A percentile compares a stretch with the other conserved stretches of the same genome.
Evolutionary conservation across 108 stramenopile genomes (phyloP).

Genomic region (Conticribra weissflogii): DNA sequence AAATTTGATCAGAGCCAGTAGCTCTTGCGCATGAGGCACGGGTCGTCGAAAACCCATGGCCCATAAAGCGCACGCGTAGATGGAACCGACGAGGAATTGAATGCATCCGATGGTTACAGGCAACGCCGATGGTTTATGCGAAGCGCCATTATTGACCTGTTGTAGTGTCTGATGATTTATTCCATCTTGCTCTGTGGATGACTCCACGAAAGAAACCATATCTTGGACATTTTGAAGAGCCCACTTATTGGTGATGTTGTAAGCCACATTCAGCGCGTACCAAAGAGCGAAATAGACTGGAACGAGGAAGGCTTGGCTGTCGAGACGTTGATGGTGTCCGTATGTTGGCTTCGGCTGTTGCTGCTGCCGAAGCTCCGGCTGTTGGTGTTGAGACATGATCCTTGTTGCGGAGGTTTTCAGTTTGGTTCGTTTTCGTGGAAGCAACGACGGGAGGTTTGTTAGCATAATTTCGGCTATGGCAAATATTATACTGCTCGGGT

Average conservation of each 20-base stretch:
- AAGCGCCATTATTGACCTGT: neutral
- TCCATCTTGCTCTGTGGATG: neutral
- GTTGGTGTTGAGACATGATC: too few species aligned
- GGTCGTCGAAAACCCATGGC: constrained; percentile 38
- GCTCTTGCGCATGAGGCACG: constrained; percentile 46
- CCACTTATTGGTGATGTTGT: constrained; percentile 69
- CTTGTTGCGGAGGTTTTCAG: too few species aligned
- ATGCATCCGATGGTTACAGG: constrained; percentile 51
- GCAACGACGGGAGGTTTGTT: too few species aligned
- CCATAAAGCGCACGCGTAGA: constrained; percentile 62
- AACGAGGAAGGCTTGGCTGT: constrained; percentile 47
- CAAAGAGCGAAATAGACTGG: constrained; percentile 64
- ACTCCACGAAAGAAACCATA: constrained; percentile 7
- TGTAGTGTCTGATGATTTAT: neutral
- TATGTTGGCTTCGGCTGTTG: too few species aligned
- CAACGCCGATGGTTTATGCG: constrained; percentile 17
- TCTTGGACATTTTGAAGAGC: constrained; percentile 37
- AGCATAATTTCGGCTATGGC: too few species aligned
- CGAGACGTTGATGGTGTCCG: too few species aligned
- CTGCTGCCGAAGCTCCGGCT: too few species aligned
- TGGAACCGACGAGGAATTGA: constrained; percentile 67
- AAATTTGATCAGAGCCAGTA: too few species aligned
- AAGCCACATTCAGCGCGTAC: constrained; percentile 78
- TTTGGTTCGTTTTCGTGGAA: too few species aligned
- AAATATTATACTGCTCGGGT: too few species aligned